Conservation (phyloP, 345 rosid genomes). For the Chamaenerion angustifolium region DNA sequence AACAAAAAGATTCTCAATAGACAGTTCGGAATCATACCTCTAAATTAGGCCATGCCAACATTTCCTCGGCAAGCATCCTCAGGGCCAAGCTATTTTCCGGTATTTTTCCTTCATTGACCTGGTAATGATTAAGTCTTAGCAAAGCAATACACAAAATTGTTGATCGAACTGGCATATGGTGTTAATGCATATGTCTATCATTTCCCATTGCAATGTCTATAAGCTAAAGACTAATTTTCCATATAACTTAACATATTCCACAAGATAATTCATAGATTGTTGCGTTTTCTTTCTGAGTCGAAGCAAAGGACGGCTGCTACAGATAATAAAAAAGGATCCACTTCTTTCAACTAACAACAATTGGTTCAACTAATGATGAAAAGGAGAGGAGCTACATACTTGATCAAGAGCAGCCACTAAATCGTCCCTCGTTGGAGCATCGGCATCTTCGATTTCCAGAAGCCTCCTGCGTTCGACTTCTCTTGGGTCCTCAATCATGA, state of each 20-base stretch:
- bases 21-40: constrained; percentile 34
- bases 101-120: constrained; percentile 79
- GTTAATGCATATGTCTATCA: no score
- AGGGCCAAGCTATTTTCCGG: constrained; percentile 63
- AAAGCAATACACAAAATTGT: neutral
- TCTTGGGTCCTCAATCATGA: constrained; percentile 87
- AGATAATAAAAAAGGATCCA: no score
- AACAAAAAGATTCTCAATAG: no score
- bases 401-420: constrained; percentile 66
- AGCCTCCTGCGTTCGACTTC: constrained; percentile 76
- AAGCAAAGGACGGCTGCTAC: no score
- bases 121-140: constrained; percentile 8
- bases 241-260: no score
- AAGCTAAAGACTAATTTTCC: no score
- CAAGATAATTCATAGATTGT: no score
- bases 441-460: constrained; percentile 67
- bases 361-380: no score
- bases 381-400: constrained; percentile 14
- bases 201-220: no score
- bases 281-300: no score
- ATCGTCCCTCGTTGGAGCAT: constrained; percentile 74
- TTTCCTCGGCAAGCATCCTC: constrained; percentile 68
- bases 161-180: no score
- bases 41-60: constrained; percentile 80
- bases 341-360: no score